These are phyloP conservation scores for Neodidymelliopsis sp. DNA, from an alignment of 2,329 filamentous ascomycete species.

Conservation along the genomic window DNA sequence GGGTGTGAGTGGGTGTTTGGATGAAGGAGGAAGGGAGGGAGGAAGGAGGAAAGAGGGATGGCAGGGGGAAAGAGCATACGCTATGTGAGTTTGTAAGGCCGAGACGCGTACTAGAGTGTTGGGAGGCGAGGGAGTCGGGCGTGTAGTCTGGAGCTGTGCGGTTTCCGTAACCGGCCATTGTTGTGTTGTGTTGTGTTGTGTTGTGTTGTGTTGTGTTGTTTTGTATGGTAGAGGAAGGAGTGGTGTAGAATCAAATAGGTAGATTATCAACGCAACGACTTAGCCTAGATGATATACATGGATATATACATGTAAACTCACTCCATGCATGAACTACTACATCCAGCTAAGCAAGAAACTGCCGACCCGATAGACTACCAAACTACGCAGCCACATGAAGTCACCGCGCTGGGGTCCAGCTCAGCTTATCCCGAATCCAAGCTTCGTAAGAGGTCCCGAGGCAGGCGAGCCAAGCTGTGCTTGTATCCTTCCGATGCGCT, in stretches of 20 bases:
- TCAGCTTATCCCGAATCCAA: constrained; percentile 7
- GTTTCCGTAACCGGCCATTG: constrained; percentile 50
- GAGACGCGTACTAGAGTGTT: constrained; percentile 42
- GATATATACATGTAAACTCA: neutral
- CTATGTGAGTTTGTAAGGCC: constrained; percentile 30
- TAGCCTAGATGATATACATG: neutral
- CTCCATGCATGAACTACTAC: no score
- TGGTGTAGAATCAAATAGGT: neutral
- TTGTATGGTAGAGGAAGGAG: neutral
- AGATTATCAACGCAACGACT: no score
- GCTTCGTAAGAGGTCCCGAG: constrained; percentile 29
- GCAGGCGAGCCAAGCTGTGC: constrained; percentile 30
- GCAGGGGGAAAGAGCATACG: constrained; percentile 1
- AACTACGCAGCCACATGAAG: constrained; percentile 35
- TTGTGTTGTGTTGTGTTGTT: neutral
- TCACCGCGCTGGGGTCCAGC: constrained; percentile 27
- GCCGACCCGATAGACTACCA: neutral
- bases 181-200: neutral
- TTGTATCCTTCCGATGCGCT: constrained; percentile 19
- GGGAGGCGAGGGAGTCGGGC: constrained; percentile 21
- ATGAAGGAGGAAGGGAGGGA: neutral
- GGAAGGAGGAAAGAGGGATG: neutral
- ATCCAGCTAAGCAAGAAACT: neutral
- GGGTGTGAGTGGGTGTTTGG: neutral
- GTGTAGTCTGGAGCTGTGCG: constrained; percentile 34